Evolutionary conservation across 192 early-diverging fungal genomes (phyloP).

Genomic region (Mortierella hygrophila): DNA sequence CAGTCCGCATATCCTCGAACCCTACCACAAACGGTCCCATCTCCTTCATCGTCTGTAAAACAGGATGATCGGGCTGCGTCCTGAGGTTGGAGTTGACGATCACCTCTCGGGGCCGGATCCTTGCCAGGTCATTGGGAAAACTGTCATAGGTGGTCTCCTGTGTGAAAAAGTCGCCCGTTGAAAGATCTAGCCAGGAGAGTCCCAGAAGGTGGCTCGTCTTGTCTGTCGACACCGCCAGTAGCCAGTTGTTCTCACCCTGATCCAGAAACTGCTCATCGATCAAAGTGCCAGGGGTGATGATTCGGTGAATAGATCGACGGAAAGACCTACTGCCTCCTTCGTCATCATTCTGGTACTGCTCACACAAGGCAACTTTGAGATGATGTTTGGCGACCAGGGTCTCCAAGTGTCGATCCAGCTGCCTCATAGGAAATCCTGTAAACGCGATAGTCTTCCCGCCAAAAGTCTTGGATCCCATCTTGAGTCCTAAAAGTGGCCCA

Average conservation of each 20-base stretch:
- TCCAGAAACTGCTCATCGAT: slow-evolving; percentile 82
- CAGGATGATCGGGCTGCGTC: slow-evolving; percentile 16
- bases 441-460: slow-evolving; percentile 66
- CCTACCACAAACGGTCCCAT: slow-evolving; percentile 21
- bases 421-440: slow-evolving; percentile 78
- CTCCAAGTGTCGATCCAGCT: slow-evolving; percentile 75
- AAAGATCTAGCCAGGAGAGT: slow-evolving; percentile 92
- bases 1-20: slow-evolving; percentile 44
- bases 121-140: slow-evolving; percentile 78
- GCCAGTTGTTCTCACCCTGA: slow-evolving; percentile 79
- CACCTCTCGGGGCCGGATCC: slow-evolving; percentile 90
- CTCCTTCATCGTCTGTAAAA: slow-evolving; percentile 19
- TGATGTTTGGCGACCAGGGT: slow-evolving; percentile 71
- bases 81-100: slow-evolving; percentile 63
- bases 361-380: slow-evolving; percentile 77
- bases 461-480: slow-evolving; percentile 78
- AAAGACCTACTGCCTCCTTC: slow-evolving; percentile 64
- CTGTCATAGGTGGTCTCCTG: slow-evolving; percentile 60
- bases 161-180: slow-evolving; percentile 90
- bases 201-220: slow-evolving; percentile 60
- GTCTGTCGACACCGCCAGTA: slow-evolving; percentile 70
- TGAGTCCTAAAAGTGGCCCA: slow-evolving; percentile 75
- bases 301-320: slow-evolving; percentile 77
- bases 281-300: slow-evolving; percentile 90
- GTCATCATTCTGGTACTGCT: slow-evolving; percentile 65